These are phyloP conservation scores for Capronia americana DNA, from an alignment of 2,329 filamentous ascomycete species.

Conservation along the genomic window DNA sequence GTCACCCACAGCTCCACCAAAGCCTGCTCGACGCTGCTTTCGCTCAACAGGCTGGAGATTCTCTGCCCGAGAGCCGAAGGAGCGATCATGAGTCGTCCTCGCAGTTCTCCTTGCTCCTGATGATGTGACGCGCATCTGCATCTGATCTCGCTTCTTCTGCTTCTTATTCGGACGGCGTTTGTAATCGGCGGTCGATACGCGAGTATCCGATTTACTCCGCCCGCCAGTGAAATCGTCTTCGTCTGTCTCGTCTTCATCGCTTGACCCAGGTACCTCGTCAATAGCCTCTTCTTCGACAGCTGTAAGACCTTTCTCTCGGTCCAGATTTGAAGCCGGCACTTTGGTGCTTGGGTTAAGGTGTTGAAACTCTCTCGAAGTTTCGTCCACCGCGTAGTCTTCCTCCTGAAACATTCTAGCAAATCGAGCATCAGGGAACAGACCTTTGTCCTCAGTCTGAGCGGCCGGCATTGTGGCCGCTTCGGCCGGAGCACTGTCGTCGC, in stretches of 20 bases:
- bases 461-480: constrained; percentile 36
- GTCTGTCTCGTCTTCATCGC: constrained; percentile 46
- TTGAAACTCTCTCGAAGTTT: constrained; percentile 84
- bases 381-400: constrained; percentile 90
- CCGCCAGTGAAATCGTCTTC: constrained; percentile 42
- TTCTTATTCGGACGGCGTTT: constrained; percentile 52
- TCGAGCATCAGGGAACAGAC: constrained; percentile 80
- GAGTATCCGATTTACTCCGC: constrained; percentile 45
- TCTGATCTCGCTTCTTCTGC: constrained; percentile 51
- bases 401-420: constrained; percentile 91
- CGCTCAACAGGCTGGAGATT: constrained; percentile 49
- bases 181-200: constrained; percentile 63
- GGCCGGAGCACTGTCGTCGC: constrained; percentile 55
- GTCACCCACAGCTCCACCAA: constrained; percentile 52
- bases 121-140: constrained; percentile 65
- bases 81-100: constrained; percentile 56
- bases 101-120: constrained; percentile 47
- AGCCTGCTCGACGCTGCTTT: constrained; percentile 39
- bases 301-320: constrained; percentile 60
- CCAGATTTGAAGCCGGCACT: constrained; percentile 38
- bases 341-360: constrained; percentile 86
- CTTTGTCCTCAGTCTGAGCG: constrained; percentile 51
- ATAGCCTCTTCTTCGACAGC: constrained; percentile 68
- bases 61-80: constrained; percentile 64
- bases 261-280: constrained; percentile 56